phyloP scores from a whole-genome alignment of 352 stramenopile genomes.

The Pythium apleroticum region DNA sequence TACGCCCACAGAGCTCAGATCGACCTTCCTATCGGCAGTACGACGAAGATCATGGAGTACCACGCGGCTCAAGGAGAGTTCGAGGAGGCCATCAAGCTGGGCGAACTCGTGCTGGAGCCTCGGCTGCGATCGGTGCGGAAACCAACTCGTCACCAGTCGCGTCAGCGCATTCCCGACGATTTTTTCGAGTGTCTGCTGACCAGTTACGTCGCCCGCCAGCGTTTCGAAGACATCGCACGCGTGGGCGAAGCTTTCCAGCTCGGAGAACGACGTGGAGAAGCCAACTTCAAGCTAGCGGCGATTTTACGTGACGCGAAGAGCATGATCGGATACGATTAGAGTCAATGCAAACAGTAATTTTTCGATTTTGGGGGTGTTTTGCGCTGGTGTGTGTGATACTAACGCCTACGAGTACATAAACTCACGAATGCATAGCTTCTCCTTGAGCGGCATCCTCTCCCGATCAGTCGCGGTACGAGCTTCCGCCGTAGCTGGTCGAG shows the following conservation, averaged over 20 bases:
- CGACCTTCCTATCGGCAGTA: constrained; percentile 4
- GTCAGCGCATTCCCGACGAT: constrained; percentile 3
- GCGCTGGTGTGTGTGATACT: too few relatives aligned
- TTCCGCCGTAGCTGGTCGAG: too few relatives aligned
- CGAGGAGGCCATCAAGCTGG: constrained; percentile 10
- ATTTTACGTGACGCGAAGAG: constrained; percentile 8
- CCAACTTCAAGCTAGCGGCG: constrained; percentile 1
- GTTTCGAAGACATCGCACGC: constrained; percentile 7
- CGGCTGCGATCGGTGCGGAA: not conserved
- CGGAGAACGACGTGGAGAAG: not conserved
- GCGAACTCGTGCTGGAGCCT: constrained; percentile 11
- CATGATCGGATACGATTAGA: not conserved
- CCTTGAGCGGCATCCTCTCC: too few relatives aligned
- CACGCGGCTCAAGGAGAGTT: constrained; percentile 9
- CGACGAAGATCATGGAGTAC: constrained; percentile 11
- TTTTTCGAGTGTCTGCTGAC: constrained; percentile 21
- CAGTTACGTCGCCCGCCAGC: constrained; percentile 15
- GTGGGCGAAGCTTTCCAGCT: constrained; percentile 11
- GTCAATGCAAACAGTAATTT: too few relatives aligned
- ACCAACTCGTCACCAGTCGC: not conserved
- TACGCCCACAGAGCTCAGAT: constrained; percentile 9
- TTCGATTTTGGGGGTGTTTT: too few relatives aligned
- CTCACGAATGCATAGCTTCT: too few relatives aligned
- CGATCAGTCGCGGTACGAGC: too few relatives aligned
- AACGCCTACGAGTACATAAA: too few relatives aligned